Evolutionary conservation across 805 yeast genomes (phyloP).

Genomic region (Diddensiella transvaalensis): DNA sequence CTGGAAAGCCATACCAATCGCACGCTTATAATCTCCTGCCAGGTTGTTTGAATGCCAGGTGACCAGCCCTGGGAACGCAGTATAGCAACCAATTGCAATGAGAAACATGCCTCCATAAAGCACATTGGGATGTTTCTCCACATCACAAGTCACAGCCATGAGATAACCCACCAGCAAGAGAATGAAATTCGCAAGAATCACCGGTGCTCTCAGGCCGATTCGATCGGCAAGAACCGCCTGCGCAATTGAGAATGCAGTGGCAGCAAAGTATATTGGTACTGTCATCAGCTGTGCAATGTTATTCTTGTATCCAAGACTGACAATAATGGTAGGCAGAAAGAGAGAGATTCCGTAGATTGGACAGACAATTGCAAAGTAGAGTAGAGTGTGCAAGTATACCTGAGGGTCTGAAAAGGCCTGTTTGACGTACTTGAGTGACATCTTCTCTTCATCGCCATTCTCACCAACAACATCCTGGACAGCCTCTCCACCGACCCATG

Average conservation of each 20-base stretch:
- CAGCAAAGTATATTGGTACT: conserved; percentile 45
- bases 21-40: conserved; percentile 55
- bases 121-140: conserved; percentile 33
- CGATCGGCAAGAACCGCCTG: conserved; percentile 28
- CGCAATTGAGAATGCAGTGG: conserved; percentile 39
- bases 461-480: conserved; percentile 13
- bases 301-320: conserved; percentile 41
- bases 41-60: conserved; percentile 58
- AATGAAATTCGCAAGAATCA: conserved; percentile 24
- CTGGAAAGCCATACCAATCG: conserved; percentile 51
- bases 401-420: conserved; percentile 26
- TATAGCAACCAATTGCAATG: conserved; percentile 49
- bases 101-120: conserved; percentile 58
- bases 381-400: conserved; percentile 40
- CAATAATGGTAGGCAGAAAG: conserved; percentile 45
- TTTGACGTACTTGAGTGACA: conserved; percentile 4
- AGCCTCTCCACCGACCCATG: conserved; percentile 35
- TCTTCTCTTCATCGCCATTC: conserved; percentile 7
- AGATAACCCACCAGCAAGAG: conserved; percentile 36
- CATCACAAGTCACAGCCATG: conserved; percentile 47
- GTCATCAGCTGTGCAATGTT: conserved; percentile 43
- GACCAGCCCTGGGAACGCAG: conserved; percentile 55
- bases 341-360: conserved; percentile 41
- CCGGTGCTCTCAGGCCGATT: conserved; percentile 32
- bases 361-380: conserved; percentile 51